These are phyloP conservation scores for Purshia tridentata DNA, from an alignment of 306 rosid genomes.

Conservation along the genomic window DNA sequence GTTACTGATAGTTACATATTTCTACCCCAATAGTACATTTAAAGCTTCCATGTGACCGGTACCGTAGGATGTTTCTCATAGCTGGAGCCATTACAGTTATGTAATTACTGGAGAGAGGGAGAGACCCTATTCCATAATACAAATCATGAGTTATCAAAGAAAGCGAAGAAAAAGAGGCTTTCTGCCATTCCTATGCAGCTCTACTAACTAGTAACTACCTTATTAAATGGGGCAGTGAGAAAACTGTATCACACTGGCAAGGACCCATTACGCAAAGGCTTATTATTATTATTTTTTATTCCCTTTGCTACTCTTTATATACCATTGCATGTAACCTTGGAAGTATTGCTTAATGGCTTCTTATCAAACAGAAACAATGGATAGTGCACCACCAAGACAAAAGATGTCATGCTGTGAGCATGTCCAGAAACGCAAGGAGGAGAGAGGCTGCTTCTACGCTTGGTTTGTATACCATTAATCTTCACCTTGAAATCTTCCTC, in stretches of 20 bases:
- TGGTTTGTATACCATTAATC: slow-evolving; percentile 31
- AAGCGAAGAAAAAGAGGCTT: not conserved
- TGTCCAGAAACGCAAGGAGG: slow-evolving; percentile 36
- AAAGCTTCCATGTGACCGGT: slow-evolving; percentile 13
- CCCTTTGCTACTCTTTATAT: not conserved
- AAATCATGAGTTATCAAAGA: not conserved
- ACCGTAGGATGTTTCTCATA: not conserved
- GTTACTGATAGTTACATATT: not conserved
- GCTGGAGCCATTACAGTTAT: not conserved
- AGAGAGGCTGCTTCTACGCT: slow-evolving; percentile 53
- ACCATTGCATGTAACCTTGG: not conserved
- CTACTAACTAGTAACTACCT: slow-evolving; percentile 4
- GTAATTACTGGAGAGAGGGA: not conserved
- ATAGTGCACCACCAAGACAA: slow-evolving; percentile 41
- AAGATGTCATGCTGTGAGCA: slow-evolving; percentile 50
- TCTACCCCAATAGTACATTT: slow-evolving; percentile 5
- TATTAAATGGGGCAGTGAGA: slow-evolving; percentile 2
- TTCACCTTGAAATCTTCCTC: slow-evolving; percentile 17
- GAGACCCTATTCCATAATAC: not conserved
- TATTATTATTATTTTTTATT: not conserved
- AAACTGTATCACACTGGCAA: not conserved
- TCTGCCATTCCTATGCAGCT: not conserved
- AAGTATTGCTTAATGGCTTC: not conserved
- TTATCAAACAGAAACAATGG: slow-evolving; percentile 25
- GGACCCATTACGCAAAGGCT: not conserved